phyloP scores from a whole-genome alignment of 73 alveolate species.

The Paramecium tetraurelia region DNA sequence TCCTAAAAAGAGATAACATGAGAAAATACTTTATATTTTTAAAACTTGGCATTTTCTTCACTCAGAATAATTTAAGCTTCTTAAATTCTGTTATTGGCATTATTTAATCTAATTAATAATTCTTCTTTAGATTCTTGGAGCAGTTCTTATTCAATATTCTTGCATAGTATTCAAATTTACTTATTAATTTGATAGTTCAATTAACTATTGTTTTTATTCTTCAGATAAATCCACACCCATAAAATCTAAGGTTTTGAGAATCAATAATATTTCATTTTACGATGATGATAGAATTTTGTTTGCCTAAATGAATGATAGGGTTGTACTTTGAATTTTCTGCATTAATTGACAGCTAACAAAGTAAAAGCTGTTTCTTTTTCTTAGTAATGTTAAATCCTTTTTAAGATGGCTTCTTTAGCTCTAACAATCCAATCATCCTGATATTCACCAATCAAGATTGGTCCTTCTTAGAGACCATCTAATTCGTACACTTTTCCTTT shows the following conservation, averaged over 20 bases:
- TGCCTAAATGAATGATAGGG: background rate
- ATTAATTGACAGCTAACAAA: constrained; percentile 27
- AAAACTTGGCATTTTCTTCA: background rate
- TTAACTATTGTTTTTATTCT: background rate
- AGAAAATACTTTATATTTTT: background rate
- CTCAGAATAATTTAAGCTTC: background rate
- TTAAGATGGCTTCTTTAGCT: constrained; percentile 48
- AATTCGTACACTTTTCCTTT: constrained; percentile 89
- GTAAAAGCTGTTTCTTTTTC: constrained; percentile 33
- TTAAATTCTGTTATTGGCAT: background rate
- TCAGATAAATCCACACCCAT: background rate
- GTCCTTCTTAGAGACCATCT: constrained; percentile 97
- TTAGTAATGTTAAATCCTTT: constrained; percentile 38
- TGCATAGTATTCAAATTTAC: background rate
- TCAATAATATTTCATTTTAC: background rate
- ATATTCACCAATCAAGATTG: constrained; percentile 83
- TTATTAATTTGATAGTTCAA: background rate
- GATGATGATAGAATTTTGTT: background rate
- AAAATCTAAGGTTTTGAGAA: background rate
- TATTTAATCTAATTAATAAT: background rate
- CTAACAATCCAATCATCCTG: constrained; percentile 65
- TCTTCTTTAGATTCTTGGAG: background rate
- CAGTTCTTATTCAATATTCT: background rate
- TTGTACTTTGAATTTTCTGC: background rate
- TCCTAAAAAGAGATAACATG: background rate